phyloP scores from a whole-genome alignment of 495 filamentous ascomycete genomes.

The Neurospora hispaniola region DNA sequence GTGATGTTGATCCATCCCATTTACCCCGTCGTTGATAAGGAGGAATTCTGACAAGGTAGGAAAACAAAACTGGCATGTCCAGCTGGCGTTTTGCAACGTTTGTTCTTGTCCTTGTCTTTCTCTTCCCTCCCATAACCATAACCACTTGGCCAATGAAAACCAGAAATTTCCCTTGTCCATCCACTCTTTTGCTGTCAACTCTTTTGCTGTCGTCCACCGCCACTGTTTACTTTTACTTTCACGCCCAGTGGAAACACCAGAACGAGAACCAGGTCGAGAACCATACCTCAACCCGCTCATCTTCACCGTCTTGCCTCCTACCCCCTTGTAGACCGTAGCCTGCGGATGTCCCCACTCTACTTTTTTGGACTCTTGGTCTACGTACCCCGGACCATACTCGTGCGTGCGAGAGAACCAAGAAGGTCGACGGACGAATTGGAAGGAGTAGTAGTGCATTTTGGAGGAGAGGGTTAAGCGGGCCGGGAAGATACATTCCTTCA shows the following conservation, averaged over 20 bases:
- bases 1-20: too few relatives aligned
- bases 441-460: slow-evolving; percentile 47
- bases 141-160: background rate
- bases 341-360: slow-evolving; percentile 45
- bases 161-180: background rate
- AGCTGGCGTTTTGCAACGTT: slow-evolving; percentile 35
- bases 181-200: too few relatives aligned
- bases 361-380: slow-evolving; percentile 29
- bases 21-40: slow-evolving; percentile 38
- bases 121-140: slow-evolving; percentile 20
- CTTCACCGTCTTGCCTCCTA: slow-evolving; percentile 30
- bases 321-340: slow-evolving; percentile 40
- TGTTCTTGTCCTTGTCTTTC: background rate
- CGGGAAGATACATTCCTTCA: slow-evolving; percentile 41
- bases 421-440: slow-evolving; percentile 21
- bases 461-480: slow-evolving; percentile 41
- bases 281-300: slow-evolving; percentile 32
- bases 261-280: slow-evolving; percentile 4
- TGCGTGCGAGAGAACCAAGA: background rate
- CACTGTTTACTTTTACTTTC: too few relatives aligned
- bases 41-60: slow-evolving; percentile 38
- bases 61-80: slow-evolving; percentile 49
- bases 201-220: background rate
- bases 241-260: too few relatives aligned
- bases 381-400: slow-evolving; percentile 13